Evolutionary conservation across 2,329 filamentous ascomycete species (phyloP).

Genomic region (Fusarium sp.): DNA sequence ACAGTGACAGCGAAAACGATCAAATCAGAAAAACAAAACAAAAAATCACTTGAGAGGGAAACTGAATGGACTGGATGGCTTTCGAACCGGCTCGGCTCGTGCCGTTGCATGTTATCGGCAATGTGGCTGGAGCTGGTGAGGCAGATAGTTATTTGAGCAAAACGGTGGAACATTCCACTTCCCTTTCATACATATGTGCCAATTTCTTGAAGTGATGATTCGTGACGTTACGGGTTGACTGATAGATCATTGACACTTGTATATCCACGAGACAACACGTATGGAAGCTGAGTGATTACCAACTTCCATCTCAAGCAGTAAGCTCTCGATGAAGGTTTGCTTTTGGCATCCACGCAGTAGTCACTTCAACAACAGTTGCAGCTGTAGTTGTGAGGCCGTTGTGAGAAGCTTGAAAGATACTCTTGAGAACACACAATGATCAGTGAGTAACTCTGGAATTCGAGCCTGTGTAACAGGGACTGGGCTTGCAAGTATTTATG

Average conservation of each 20-base stretch:
- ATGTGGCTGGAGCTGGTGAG: conserved; percentile 41
- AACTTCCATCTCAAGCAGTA: not conserved
- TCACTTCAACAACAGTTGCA: not conserved
- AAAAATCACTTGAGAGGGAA: conserved; percentile 45
- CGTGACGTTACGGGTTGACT: conserved; percentile 4
- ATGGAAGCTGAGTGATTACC: not conserved
- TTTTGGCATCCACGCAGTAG: not conserved
- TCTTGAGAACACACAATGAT: conserved; percentile 8
- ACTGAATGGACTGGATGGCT: conserved; percentile 43
- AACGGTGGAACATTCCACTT: conserved; percentile 41
- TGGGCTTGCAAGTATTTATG: conserved; percentile 1
- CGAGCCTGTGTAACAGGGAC: conserved; percentile 16
- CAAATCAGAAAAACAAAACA: conserved; percentile 48
- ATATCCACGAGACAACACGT: not conserved
- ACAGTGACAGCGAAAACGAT: conserved; percentile 34
- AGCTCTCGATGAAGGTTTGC: not conserved
- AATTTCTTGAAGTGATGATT: not conserved
- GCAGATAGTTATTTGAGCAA: conserved; percentile 48
- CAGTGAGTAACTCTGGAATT: conserved; percentile 23
- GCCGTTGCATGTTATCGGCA: conserved; percentile 20
- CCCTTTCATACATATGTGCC: conserved; percentile 33
- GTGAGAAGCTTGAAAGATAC: conserved; percentile 14
- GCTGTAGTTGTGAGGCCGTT: conserved; percentile 6
- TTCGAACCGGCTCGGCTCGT: conserved; percentile 44
- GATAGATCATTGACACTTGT: not conserved